A percentile compares a stretch with the other conserved stretches of the same genome.
phyloP scores from a whole-genome alignment of 352 stramenopile genomes.

The Globisporangium heterothallicum region DNA sequence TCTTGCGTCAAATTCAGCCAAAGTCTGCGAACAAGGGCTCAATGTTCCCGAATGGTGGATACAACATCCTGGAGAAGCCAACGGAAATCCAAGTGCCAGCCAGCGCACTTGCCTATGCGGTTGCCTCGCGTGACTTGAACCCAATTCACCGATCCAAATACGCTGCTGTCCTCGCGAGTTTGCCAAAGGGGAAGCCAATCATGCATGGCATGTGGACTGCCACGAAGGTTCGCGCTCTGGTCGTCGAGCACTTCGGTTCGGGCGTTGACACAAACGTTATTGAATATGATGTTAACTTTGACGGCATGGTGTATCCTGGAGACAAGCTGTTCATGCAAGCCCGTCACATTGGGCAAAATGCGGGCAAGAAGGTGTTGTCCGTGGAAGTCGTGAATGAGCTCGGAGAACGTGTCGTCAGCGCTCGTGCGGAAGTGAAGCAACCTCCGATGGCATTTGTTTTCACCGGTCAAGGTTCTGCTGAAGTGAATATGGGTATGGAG shows the following conservation, averaged over 20 bases:
- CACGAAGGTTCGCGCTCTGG: constrained; percentile 72
- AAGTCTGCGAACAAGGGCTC: constrained; percentile 13
- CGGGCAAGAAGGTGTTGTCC: constrained; percentile 60
- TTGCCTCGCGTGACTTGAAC: constrained; percentile 82
- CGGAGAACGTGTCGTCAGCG: constrained; percentile 73
- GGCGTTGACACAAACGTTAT: constrained; percentile 63
- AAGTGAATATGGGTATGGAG: constrained; percentile 88
- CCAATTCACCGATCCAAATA: constrained; percentile 82
- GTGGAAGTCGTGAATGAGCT: constrained; percentile 72
- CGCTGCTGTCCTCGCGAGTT: constrained; percentile 60
- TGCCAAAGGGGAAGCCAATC: constrained; percentile 72
- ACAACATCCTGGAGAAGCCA: constrained; percentile 63
- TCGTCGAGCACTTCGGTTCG: constrained; percentile 43
- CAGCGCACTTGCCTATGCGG: constrained; percentile 61
- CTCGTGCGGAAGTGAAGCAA: constrained; percentile 64
- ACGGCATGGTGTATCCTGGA: constrained; percentile 85
- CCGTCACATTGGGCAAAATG: constrained; percentile 56
- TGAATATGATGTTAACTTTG: constrained; percentile 75
- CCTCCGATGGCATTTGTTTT: constrained; percentile 77
- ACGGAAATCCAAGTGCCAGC: constrained; percentile 58
- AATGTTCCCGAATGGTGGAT: constrained; percentile 51
- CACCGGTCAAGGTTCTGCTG: constrained; percentile 79
- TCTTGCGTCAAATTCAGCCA: constrained; percentile 32
- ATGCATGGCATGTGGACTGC: constrained; percentile 88
- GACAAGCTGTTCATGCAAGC: constrained; percentile 79